Percentiles rank a stretch among this genome's conserved stretches.
Evolutionary conservation across 306 rosid species (phyloP).

Genomic region (Ceratonia siliqua): DNA sequence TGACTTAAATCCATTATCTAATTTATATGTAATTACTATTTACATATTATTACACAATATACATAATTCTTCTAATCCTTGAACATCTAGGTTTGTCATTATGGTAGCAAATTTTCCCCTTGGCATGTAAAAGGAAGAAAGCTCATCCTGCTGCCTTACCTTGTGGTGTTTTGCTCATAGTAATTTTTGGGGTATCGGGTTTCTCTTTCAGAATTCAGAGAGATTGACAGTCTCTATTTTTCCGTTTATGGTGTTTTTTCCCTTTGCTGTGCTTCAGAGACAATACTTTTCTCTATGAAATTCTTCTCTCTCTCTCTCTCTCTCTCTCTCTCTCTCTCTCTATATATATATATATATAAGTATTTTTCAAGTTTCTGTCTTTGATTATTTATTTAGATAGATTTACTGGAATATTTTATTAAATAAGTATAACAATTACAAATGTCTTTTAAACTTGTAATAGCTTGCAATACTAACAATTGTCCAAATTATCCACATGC

Average conservation of each 20-base stretch:
- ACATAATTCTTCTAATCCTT: slow-evolving; percentile 19
- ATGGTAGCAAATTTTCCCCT: not conserved
- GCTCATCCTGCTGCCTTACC: not conserved
- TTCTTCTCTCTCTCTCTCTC: not conserved
- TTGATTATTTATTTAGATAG: not conserved
- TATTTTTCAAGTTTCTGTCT: not conserved
- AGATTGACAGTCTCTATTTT: not conserved
- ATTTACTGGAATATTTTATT: slow-evolving; percentile 9
- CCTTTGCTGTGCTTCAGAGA: not conserved
- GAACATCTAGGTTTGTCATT: slow-evolving; percentile 13
- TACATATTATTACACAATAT: slow-evolving; percentile 10
- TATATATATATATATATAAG: too few species aligned
- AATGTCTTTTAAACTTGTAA: slow-evolving; percentile 4
- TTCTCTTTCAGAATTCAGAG: slow-evolving; percentile 17
- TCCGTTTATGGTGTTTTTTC: not conserved
- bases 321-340: not conserved
- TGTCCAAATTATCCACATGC: slow-evolving; percentile 4
- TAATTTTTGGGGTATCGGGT: not conserved
- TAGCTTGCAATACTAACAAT: slow-evolving; percentile 9
- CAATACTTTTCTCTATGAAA: slow-evolving; percentile 7
- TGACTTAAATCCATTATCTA: slow-evolving; percentile 14
- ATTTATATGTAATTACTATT: slow-evolving; percentile 7
- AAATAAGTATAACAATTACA: not conserved
- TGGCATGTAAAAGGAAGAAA: not conserved
- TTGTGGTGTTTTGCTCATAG: not conserved